Conservation (phyloP, 2,329 filamentous ascomycete genomes). For the Verticillium tricorpus region DNA sequence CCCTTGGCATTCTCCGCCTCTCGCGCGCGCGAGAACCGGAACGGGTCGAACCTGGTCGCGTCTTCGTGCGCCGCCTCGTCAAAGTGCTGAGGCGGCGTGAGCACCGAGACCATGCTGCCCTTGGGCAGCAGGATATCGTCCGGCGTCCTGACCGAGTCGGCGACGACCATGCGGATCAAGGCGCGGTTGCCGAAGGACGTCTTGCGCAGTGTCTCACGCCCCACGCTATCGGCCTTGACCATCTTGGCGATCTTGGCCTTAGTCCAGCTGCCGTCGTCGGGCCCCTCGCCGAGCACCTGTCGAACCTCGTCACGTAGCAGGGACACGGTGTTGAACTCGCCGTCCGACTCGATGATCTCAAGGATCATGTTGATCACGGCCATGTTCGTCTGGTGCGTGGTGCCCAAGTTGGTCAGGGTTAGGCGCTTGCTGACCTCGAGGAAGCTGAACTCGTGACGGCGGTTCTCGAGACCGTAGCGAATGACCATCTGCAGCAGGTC, state of each 20-base stretch:
- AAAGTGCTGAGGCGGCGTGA: constrained; percentile 22
- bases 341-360: constrained; percentile 29
- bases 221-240: constrained; percentile 33
- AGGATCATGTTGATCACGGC: constrained; percentile 33
- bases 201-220: constrained; percentile 37
- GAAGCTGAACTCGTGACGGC: constrained; percentile 28
- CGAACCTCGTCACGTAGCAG: constrained; percentile 31
- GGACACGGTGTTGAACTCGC: constrained; percentile 29
- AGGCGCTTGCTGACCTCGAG: constrained; percentile 26
- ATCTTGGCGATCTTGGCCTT: constrained; percentile 31
- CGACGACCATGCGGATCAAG: constrained; percentile 22
- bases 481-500: constrained; percentile 39
- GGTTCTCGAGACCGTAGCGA: constrained; percentile 29
- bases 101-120: constrained; percentile 26
- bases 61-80: constrained; percentile 27
- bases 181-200: constrained; percentile 24
- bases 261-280: constrained; percentile 27
- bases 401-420: constrained; percentile 27
- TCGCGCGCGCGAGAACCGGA: constrained; percentile 32
- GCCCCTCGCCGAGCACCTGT: constrained; percentile 19
- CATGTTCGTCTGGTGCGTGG: constrained; percentile 35
- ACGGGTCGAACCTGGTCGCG: constrained; percentile 33
- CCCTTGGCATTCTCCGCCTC: constrained; percentile 18
- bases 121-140: constrained; percentile 26
- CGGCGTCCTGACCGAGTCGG: constrained; percentile 22